Evolutionary conservation across 345 rosid genomes (phyloP), one percentile per base, ranked within the genome.

Genomic region (Salix purpurea): DNA sequence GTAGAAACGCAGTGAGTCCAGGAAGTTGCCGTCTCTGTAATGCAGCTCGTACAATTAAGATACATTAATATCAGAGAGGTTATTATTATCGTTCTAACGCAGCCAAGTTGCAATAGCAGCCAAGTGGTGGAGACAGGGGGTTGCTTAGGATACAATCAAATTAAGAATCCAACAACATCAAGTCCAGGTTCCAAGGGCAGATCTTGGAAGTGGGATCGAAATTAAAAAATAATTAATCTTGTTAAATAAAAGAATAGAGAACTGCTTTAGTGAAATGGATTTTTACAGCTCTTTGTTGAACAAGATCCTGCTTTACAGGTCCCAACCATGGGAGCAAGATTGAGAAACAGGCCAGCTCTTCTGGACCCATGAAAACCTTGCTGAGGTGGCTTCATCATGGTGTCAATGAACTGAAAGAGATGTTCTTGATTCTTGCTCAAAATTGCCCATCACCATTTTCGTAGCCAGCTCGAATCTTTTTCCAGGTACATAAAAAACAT

Each of bases 271-370:
- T 30, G 44, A 62, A 44, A 72, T 46, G 56, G 73, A 67, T 58
- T 62, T 86, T 79, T 70, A 52, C 28, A 48, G 66, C 26, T 74
- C 87, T 42, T 81, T 80, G 65, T 34, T 40, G 60, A 71, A 66
- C 79, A 77, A 48, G 70, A 74, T 78, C 76, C 77, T 72, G 77
- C 92, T 90, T 86, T 89, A 82, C 83, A 84, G 84, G 81, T 84
- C 80, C 78, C 83, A 77, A 72, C 78, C 73, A 46, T 37, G 85
- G 76, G 67, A 40, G 37, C 62, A 37, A 18, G 37, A 52, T 9
- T 28, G 70, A 64, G 54, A 30, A 60, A 23, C 26, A 62, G 28
- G 30, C 56, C 54, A 18, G 7, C 28, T 44, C 19, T 21, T 24
- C 10, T 44, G 86, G 83, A 71, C 83, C 86, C 86, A 76, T 79